Conservation (phyloP, 805 yeast genomes). For the Hanseniaspora clermontiae region DNA sequence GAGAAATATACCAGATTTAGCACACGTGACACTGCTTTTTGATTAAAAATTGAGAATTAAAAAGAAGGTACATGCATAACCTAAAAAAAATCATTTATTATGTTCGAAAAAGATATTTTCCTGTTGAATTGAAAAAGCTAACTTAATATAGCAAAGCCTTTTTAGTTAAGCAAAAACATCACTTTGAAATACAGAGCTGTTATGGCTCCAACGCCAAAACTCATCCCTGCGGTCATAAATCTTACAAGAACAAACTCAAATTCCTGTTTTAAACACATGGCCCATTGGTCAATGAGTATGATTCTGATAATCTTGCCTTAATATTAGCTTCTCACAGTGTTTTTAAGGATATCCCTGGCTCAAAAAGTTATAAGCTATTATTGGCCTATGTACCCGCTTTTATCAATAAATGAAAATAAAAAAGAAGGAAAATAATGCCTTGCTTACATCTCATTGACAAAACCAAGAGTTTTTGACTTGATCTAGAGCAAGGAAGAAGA, state of each 20-base stretch:
- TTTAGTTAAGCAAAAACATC: slow-evolving; percentile 31
- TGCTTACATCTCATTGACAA: slow-evolving; percentile 35
- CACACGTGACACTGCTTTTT: too few species aligned
- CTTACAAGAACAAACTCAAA: slow-evolving; percentile 38
- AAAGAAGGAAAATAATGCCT: slow-evolving; percentile 24
- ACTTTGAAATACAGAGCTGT: slow-evolving; percentile 30
- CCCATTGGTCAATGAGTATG: slow-evolving; percentile 38
- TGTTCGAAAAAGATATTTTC: slow-evolving; percentile 20
- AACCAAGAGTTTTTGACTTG: slow-evolving; percentile 31
- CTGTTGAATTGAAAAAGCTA: slow-evolving; percentile 26
- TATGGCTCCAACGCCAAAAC: slow-evolving; percentile 34
- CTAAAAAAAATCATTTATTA: background rate
- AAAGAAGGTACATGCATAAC: slow-evolving; percentile 18
- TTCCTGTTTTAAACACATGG: slow-evolving; percentile 39
- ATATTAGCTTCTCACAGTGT: slow-evolving; percentile 38
- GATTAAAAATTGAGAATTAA: too few species aligned
- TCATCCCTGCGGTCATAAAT: slow-evolving; percentile 42
- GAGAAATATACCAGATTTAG: too few species aligned
- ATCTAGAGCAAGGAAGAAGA: slow-evolving; percentile 21
- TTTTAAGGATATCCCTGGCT: slow-evolving; percentile 32
- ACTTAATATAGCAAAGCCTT: slow-evolving; percentile 34
- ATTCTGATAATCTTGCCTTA: slow-evolving; percentile 37
- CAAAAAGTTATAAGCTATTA: slow-evolving; percentile 26
- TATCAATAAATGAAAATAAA: slow-evolving; percentile 31
- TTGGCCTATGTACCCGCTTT: slow-evolving; percentile 34